Evolutionary conservation across 2,329 filamentous ascomycete genomes (phyloP).

Genomic region (Atkinsonella texensis): DNA sequence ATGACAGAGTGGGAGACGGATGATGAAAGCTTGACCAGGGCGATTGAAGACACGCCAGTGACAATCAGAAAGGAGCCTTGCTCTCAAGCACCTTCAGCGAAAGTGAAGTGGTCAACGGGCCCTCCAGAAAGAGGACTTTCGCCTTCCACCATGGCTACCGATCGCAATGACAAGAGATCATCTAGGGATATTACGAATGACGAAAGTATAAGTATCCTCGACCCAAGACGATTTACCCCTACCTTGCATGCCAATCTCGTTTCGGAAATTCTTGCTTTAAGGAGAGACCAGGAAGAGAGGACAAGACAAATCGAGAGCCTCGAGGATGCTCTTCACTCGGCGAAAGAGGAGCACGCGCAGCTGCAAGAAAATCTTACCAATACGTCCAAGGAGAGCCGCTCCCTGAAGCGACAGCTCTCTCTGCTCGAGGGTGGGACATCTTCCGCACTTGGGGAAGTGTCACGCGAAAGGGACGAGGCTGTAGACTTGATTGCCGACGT

Average conservation of each 20-base stretch:
- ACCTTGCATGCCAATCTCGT: slow-evolving; percentile 90
- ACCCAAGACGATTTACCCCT: slow-evolving; percentile 87
- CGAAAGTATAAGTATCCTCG: slow-evolving; percentile 62
- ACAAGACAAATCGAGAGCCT: slow-evolving; percentile 74
- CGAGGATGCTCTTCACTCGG: slow-evolving; percentile 60
- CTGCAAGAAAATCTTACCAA: slow-evolving; percentile 50
- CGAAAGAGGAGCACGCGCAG: slow-evolving; percentile 62
- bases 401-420: slow-evolving; percentile 73
- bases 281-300: slow-evolving; percentile 85
- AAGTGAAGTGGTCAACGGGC: slow-evolving; percentile 42
- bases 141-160: slow-evolving; percentile 35
- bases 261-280: slow-evolving; percentile 78
- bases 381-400: slow-evolving; percentile 63
- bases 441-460: slow-evolving; percentile 72
- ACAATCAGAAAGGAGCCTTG: slow-evolving; percentile 57
- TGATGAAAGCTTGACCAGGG: slow-evolving; percentile 43
- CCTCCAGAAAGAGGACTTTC: slow-evolving; percentile 48
- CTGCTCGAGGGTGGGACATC: slow-evolving; percentile 80
- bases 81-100: slow-evolving; percentile 59
- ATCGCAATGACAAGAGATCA: slow-evolving; percentile 33
- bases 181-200: slow-evolving; percentile 50
- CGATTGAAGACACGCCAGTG: slow-evolving; percentile 42
- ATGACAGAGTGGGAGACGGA: slow-evolving; percentile 53
- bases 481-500: slow-evolving; percentile 60
- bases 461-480: slow-evolving; percentile 75